phyloP scores from a whole-genome alignment of 2,329 filamentous ascomycete genomes.

The Malbranchea cinnamomea region DNA sequence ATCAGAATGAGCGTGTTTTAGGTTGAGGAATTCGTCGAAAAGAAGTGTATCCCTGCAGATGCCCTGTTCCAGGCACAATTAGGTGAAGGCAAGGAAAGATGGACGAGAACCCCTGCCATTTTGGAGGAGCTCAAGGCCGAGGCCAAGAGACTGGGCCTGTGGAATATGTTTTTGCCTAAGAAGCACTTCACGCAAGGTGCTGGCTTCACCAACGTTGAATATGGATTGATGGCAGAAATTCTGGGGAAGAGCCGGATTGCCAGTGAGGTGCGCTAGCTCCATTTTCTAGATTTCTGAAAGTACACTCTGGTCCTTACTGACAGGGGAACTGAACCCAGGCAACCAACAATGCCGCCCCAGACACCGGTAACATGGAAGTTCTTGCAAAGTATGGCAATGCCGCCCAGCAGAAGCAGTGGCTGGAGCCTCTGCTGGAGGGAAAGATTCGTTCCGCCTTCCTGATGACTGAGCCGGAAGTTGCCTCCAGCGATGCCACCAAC shows the following conservation, averaged over 20 bases:
- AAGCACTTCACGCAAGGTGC: constrained; percentile 92
- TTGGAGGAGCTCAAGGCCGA: constrained; percentile 82
- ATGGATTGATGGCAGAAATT: constrained; percentile 94
- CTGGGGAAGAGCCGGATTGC: constrained; percentile 73
- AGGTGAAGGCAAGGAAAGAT: constrained; percentile 60
- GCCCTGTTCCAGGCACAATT: constrained; percentile 66
- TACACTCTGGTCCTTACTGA: constrained; percentile 12
- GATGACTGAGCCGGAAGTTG: constrained; percentile 85
- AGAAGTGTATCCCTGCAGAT: constrained; percentile 83
- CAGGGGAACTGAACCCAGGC: constrained; percentile 31
- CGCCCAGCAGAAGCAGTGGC: constrained; percentile 70
- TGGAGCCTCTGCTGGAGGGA: constrained; percentile 66
- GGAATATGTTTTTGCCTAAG: constrained; percentile 97
- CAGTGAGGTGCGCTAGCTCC: constrained; percentile 50
- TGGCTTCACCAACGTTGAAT: constrained; percentile 89
- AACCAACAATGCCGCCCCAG: constrained; percentile 77
- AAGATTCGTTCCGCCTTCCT: constrained; percentile 80
- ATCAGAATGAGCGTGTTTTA: constrained; percentile 14
- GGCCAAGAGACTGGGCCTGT: constrained; percentile 69
- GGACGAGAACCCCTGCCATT: constrained; percentile 62
- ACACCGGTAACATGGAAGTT: constrained; percentile 94
- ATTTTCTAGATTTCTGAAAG: too few relatives aligned
- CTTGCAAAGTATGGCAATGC: constrained; percentile 81
- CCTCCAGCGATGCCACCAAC: constrained; percentile 84
- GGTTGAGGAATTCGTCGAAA: constrained; percentile 93